A percentile compares a stretch with the other conserved stretches of the same genome.
phyloP scores from a whole-genome alignment of 1,139 yeast genomes.

The Williopsis jadinii region DNA sequence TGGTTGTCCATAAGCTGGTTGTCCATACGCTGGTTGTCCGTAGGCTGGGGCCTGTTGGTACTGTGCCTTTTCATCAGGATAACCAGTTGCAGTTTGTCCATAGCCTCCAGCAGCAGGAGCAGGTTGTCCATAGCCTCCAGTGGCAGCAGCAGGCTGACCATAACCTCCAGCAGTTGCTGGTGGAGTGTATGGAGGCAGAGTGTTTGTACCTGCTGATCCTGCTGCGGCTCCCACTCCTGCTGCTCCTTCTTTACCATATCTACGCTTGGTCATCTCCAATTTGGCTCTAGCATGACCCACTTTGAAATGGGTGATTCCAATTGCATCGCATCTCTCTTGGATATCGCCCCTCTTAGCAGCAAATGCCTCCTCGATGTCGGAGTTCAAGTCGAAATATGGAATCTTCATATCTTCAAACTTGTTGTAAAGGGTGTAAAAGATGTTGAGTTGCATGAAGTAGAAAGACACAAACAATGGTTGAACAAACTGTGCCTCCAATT shows the following conservation, averaged over 20 bases:
- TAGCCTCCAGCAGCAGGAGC: slow-evolving; percentile 20
- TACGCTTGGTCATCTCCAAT: slow-evolving; percentile 72
- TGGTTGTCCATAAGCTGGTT: slow-evolving; percentile 24
- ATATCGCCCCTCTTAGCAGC: slow-evolving; percentile 78
- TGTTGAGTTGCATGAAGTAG: slow-evolving; percentile 96
- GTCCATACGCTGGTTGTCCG: slow-evolving; percentile 8
- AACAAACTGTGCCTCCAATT: slow-evolving; percentile 85
- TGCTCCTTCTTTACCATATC: slow-evolving; percentile 50
- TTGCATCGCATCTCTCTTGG: slow-evolving; percentile 81
- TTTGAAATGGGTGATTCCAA: slow-evolving; percentile 83
- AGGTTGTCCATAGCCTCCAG: slow-evolving; percentile 8
- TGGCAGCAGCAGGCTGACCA: slow-evolving; percentile 21
- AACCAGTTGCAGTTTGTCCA: slow-evolving; percentile 18
- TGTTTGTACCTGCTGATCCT: slow-evolving; percentile 23
- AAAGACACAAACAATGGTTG: slow-evolving; percentile 89
- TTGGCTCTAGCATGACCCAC: slow-evolving; percentile 82
- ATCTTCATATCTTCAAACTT: slow-evolving; percentile 95
- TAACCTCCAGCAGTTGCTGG: slow-evolving; percentile 12
- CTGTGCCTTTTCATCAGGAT: slow-evolving; percentile 20
- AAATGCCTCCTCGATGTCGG: slow-evolving; percentile 81
- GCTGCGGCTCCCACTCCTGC: slow-evolving; percentile 30
- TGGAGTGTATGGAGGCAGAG: slow-evolving; percentile 25
- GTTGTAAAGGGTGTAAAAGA: slow-evolving; percentile 84
- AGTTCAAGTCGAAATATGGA: slow-evolving; percentile 82
- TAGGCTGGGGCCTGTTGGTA: slow-evolving; percentile 8